Evolutionary conservation across 1,284 basidiomycete species (phyloP), one percentile per base, ranked within the genome.

Genomic region (Marasmius sp.): DNA sequence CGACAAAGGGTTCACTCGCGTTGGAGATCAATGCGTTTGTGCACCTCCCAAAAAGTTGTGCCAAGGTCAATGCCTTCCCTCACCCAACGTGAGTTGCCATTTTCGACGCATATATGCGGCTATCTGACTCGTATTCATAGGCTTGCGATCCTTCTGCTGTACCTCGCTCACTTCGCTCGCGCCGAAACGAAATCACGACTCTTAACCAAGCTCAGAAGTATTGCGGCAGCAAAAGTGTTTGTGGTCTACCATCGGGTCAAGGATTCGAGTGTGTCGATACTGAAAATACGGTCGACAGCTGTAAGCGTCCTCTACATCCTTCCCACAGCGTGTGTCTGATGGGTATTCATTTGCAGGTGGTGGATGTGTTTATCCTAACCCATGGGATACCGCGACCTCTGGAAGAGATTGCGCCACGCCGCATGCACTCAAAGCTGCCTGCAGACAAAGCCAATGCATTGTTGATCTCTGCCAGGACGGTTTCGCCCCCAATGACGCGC

Each of bases 181-280:
- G 65, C 45, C 27, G 12, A 12, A 11, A 7, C 20, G 39, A 41
- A 22, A 66, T 66, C 37, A 56, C 59, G 6, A 64, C 66, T 2
- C 52, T 64, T 10, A 48, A 53, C 7, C 52, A 59, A 1, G 68
- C 68, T 16, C 62, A 64, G 16, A 45, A 27, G 0, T 38, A 34
- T 36, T 69, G 68, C 48, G 62, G 61, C 33, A 27, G 54, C 5
- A 45, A 20, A 18, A 36, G 43, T 14, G 65, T 65, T 39, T 69
- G 68, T 48, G 68, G 68, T 53, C 59, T 67, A 22, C 56, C 39
- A 10, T 20, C 57, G 22, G 41, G 10, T 50, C 48, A 55, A 36
- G 58, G 9, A 34, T 66, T 66, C 34, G 66, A 66, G 4, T 69
- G 68, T 41, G 22, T 69, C 54, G 60, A 69, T 34, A 56, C 59